phyloP scores from a whole-genome alignment of 129 eudicot species.

The Lonicera japonica region DNA sequence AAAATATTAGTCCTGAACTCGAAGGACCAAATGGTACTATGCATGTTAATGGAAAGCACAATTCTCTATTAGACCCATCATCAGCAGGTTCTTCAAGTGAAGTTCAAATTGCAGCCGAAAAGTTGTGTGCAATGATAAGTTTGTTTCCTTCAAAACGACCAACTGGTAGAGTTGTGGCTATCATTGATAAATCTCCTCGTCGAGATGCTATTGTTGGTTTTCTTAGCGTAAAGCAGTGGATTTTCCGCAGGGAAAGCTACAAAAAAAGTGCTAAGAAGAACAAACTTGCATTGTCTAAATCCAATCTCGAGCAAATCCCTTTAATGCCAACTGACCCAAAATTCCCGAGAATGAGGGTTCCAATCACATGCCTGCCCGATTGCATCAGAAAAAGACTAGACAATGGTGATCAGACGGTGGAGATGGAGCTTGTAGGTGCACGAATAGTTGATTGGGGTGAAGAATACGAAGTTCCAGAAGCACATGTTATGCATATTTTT shows the following conservation, averaged over 20 bases:
- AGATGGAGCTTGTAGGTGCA: slow-evolving; percentile 76
- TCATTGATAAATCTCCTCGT: slow-evolving; percentile 65
- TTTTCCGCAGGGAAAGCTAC: slow-evolving; percentile 27
- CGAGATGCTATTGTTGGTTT: slow-evolving; percentile 67
- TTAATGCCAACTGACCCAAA: slow-evolving; percentile 63
- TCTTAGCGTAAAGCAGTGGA: slow-evolving; percentile 55
- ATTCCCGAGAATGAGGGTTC: slow-evolving; percentile 70
- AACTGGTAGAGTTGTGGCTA: slow-evolving; percentile 76
- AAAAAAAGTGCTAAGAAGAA: slow-evolving; percentile 40
- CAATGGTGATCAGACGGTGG: slow-evolving; percentile 52
- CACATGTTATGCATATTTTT: slow-evolving; percentile 42
- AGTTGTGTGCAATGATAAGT: slow-evolving; percentile 32
- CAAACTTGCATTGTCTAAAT: slow-evolving; percentile 20
- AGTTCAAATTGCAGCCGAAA: slow-evolving; percentile 36
- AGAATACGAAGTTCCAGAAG: slow-evolving; percentile 54
- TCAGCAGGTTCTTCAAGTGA: slow-evolving; percentile 17
- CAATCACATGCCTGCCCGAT: slow-evolving; percentile 50
- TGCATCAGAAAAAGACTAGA: slow-evolving; percentile 53
- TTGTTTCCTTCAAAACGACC: slow-evolving; percentile 69
- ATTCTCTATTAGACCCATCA: not conserved
- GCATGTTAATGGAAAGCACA: slow-evolving; percentile 12
- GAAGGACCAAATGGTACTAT: slow-evolving; percentile 22
- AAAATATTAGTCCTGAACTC: slow-evolving; percentile 14
- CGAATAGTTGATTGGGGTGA: slow-evolving; percentile 66
- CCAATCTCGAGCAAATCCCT: slow-evolving; percentile 38